These are phyloP conservation scores for Dactylellina sp. DNA, from an alignment of 2,329 filamentous ascomycete genomes.

Conservation along the genomic window DNA sequence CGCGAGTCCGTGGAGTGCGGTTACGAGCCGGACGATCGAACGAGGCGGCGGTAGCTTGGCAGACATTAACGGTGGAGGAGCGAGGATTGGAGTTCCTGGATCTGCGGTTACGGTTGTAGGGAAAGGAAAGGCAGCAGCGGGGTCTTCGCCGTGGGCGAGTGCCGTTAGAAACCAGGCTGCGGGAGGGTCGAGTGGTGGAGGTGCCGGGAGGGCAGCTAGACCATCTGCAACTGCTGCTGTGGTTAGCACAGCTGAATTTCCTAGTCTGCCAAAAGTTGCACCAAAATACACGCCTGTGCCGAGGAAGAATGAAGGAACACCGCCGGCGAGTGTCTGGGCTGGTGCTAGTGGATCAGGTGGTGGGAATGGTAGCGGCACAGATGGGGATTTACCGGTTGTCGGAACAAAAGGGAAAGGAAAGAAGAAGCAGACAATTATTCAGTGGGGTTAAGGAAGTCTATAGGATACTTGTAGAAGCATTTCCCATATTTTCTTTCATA, in stretches of 20 bases:
- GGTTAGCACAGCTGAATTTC: conserved; percentile 63
- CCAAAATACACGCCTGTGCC: conserved; percentile 56
- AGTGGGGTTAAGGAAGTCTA: conserved; percentile 62
- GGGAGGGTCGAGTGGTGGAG: conserved; percentile 80
- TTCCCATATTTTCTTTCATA: too few relatives aligned
- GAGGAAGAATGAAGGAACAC: conserved; percentile 55
- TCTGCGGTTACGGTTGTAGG: conserved; percentile 55
- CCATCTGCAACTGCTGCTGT: not conserved
- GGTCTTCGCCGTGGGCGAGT: conserved; percentile 57
- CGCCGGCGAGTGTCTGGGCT: conserved; percentile 60
- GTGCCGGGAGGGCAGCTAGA: conserved; percentile 68
- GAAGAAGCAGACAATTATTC: conserved; percentile 64
- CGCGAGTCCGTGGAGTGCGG: conserved; percentile 71
- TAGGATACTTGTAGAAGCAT: too few relatives aligned
- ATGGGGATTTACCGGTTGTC: conserved; percentile 49
- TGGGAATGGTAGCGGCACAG: conserved; percentile 57
- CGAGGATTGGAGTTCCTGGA: conserved; percentile 18
- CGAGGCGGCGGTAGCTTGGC: conserved; percentile 61
- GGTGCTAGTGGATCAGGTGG: conserved; percentile 35
- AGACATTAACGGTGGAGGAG: conserved; percentile 24
- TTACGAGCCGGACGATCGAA: conserved; percentile 64
- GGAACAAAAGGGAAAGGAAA: conserved; percentile 63
- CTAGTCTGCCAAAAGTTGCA: conserved; percentile 64
- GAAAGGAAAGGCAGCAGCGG: conserved; percentile 56
- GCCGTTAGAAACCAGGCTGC: conserved; percentile 64